These are phyloP conservation scores for Leccinum subspadiceum DNA, from an alignment of 1,284 basidiomycete species.

Conservation along the genomic window DNA sequence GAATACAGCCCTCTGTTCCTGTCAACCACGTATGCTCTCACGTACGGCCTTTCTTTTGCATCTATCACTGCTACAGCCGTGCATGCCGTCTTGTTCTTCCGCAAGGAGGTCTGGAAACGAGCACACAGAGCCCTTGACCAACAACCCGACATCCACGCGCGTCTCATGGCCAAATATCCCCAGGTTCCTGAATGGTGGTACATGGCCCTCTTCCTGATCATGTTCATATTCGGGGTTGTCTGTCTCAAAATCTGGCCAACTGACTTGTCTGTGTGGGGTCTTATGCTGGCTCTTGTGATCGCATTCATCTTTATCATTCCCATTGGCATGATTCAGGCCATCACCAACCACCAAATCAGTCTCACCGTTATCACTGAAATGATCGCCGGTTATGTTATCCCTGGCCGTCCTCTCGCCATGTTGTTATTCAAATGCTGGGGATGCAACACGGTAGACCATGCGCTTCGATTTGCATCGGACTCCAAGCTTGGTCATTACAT, in stretches of 20 bases:
- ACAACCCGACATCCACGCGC: slow-evolving; percentile 71
- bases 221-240: slow-evolving; percentile 59
- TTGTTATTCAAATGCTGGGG: slow-evolving; percentile 46
- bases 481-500: slow-evolving; percentile 50
- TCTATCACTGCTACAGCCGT: slow-evolving; percentile 66
- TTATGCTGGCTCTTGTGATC: slow-evolving; percentile 41
- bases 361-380: slow-evolving; percentile 48
- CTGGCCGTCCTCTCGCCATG: slow-evolving; percentile 45
- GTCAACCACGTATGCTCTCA: slow-evolving; percentile 65
- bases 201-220: slow-evolving; percentile 46
- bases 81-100: slow-evolving; percentile 70
- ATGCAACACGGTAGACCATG: slow-evolving; percentile 38
- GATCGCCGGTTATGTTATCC: slow-evolving; percentile 43
- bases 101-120: slow-evolving; percentile 59
- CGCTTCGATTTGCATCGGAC: slow-evolving; percentile 43
- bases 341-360: slow-evolving; percentile 49
- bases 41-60: slow-evolving; percentile 72
- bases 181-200: slow-evolving; percentile 77
- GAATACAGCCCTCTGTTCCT: slow-evolving; percentile 84
- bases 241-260: slow-evolving; percentile 58
- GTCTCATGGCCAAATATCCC: slow-evolving; percentile 69
- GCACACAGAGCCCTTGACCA: slow-evolving; percentile 53
- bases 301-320: slow-evolving; percentile 53
- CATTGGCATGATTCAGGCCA: slow-evolving; percentile 38
- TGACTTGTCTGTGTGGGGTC: slow-evolving; percentile 56